These are phyloP conservation scores for Yamadazyma oceani DNA, from an alignment of 1,139 yeast species.

Conservation along the genomic window DNA sequence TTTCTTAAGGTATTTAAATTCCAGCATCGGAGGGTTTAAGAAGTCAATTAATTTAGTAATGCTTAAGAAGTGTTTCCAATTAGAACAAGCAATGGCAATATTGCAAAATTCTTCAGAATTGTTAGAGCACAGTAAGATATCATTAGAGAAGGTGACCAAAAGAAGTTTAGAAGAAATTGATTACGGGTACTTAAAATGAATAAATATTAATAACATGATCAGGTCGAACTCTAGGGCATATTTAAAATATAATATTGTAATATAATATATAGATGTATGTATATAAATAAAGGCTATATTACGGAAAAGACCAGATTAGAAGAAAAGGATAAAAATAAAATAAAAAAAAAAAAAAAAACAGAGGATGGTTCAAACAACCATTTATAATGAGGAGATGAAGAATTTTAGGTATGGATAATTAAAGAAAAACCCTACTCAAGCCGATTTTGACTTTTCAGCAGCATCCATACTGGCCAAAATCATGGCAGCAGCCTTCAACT, in stretches of 20 bases:
- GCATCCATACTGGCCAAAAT: conserved; percentile 82
- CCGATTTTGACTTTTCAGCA: conserved; percentile 40
- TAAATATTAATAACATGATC: no score
- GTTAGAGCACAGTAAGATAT: conserved; percentile 30
- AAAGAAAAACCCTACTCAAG: neutral
- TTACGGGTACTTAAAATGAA: conserved; percentile 19
- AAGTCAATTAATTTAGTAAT: conserved; percentile 28
- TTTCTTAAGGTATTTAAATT: conserved; percentile 37
- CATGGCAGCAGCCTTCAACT: conserved; percentile 81
- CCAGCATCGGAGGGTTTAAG: conserved; percentile 46
- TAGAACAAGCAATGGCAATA: conserved; percentile 36
- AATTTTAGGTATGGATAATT: no score
- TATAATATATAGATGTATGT: neutral
- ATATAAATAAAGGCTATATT: conserved; percentile 6
- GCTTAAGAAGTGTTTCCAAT: conserved; percentile 30
- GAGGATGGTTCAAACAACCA: no score
- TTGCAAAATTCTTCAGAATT: conserved; percentile 27
- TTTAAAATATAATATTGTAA: conserved; percentile 3
- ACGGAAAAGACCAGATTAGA: conserved; percentile 3
- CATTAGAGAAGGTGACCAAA: conserved; percentile 29
- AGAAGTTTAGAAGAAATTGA: conserved; percentile 33
- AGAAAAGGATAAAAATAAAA: conserved; percentile 4
- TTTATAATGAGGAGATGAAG: no score
- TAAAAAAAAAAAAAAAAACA: conserved; percentile 3
- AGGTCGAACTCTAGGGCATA: no score